phyloP scores from a whole-genome alignment of 768 basidiomycete genomes.

The Tylopilus intermedius region DNA sequence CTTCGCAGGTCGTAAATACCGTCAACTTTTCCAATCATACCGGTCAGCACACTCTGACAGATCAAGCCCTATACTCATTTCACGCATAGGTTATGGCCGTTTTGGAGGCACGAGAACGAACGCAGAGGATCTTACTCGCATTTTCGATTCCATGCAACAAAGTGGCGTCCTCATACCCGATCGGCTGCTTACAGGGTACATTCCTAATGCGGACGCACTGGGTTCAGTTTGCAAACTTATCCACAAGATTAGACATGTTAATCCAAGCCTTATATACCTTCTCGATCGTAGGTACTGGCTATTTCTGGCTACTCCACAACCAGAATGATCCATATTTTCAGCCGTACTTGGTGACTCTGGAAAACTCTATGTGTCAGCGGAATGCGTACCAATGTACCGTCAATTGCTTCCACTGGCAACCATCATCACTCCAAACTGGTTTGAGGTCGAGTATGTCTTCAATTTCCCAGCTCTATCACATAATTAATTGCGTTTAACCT shows the following conservation, averaged over 20 bases:
- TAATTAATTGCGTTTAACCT: not conserved
- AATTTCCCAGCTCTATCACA: not conserved
- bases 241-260: conserved; percentile 50
- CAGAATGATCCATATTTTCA: conserved; percentile 26
- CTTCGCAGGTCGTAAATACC: conserved; percentile 70
- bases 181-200: conserved; percentile 85
- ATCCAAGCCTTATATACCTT: conserved; percentile 71
- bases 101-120: conserved; percentile 76
- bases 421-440: conserved; percentile 97
- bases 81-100: conserved; percentile 67
- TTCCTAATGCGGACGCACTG: conserved; percentile 79
- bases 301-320: not conserved
- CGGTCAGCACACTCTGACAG: conserved; percentile 40
- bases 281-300: conserved; percentile 71
- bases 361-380: conserved; percentile 78
- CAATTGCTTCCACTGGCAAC: conserved; percentile 77
- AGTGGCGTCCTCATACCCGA: conserved; percentile 72
- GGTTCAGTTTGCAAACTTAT: conserved; percentile 60
- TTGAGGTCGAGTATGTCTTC: conserved; percentile 81
- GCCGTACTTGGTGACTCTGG: conserved; percentile 95
- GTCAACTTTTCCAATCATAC: conserved; percentile 96
- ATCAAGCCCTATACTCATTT: not conserved
- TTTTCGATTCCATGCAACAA: conserved; percentile 68
- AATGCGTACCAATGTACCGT: conserved; percentile 84
- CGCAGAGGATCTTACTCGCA: conserved; percentile 66